Conservation (phyloP, 2,329 filamentous ascomycete genomes). For the Dactylellina sp. region DNA sequence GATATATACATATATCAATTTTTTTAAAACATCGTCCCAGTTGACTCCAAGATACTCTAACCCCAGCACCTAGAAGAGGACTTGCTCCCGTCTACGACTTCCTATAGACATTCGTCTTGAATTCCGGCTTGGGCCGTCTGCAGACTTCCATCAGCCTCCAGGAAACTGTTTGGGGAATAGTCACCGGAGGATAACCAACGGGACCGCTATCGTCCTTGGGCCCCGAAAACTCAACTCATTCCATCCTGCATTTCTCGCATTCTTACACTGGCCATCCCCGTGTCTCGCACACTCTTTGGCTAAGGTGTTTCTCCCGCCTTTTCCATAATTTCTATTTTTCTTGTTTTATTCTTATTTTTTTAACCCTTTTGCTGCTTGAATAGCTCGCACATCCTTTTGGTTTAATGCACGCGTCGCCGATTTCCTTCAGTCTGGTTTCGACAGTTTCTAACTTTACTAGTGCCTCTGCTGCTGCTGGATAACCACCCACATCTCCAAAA, state of each 20-base stretch:
- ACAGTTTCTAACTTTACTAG: conserved; percentile 47
- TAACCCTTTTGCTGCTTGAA: conserved; percentile 4
- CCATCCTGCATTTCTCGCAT: conserved; percentile 52
- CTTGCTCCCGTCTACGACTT: conserved; percentile 6
- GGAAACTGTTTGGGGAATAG: conserved; percentile 35
- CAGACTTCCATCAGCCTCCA: conserved; percentile 11
- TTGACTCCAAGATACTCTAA: conserved; percentile 44
- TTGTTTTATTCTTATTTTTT: conserved; percentile 10
- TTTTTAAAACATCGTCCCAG: conserved; percentile 28
- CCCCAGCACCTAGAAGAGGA: conserved; percentile 33
- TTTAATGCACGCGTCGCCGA: conserved; percentile 57
- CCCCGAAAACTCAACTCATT: conserved; percentile 29
- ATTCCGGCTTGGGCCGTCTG: conserved; percentile 26
- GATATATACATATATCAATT: neutral
- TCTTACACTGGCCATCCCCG: conserved; percentile 31
- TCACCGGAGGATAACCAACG: conserved; percentile 47
- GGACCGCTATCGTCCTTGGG: conserved; percentile 14
- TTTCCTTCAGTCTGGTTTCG: conserved; percentile 36
- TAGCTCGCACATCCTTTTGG: conserved; percentile 24
- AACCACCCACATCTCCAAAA: conserved; percentile 38
- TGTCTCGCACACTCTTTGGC: conserved; percentile 17
- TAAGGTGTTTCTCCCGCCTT: conserved; percentile 20
- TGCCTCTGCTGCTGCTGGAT: conserved; percentile 44
- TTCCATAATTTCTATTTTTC: conserved; percentile 1
- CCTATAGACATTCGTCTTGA: conserved; percentile 23